phyloP scores from a whole-genome alignment of 495 filamentous ascomycete species.

The Penicillium verhagenii region DNA sequence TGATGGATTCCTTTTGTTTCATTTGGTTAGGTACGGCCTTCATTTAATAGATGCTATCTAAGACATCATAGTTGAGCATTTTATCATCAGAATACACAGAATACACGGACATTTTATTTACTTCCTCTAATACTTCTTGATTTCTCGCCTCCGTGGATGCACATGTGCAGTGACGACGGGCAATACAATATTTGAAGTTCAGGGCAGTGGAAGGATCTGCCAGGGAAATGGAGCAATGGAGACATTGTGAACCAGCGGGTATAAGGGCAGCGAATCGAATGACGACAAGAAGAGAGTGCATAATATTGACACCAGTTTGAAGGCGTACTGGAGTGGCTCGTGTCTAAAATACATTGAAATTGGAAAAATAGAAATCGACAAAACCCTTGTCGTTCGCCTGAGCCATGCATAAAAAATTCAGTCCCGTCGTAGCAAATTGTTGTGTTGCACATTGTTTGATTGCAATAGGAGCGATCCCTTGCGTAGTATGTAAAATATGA shows the following conservation, averaged over 20 bases:
- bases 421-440: constrained; percentile 2
- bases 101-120: too few species aligned
- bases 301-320: background rate
- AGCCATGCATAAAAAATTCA: constrained; percentile 36
- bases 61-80: background rate
- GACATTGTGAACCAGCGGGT: too few species aligned
- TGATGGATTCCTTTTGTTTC: background rate
- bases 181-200: too few species aligned
- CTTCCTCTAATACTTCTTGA: too few species aligned
- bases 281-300: too few species aligned
- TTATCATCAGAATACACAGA: too few species aligned
- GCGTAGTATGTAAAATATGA: background rate
- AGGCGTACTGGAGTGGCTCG: constrained; percentile 14
- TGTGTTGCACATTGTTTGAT: constrained; percentile 10
- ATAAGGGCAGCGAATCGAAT: too few species aligned
- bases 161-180: too few species aligned
- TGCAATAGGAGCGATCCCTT: too few species aligned
- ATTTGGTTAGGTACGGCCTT: background rate
- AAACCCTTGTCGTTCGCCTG: constrained; percentile 36
- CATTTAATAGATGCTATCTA: constrained; percentile 6
- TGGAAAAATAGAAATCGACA: constrained; percentile 7
- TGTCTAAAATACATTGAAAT: constrained; percentile 24
- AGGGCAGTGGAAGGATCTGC: too few species aligned
- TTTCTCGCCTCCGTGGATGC: too few species aligned
- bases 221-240: too few species aligned